Evolutionary conservation across 2,329 filamentous ascomycete genomes (phyloP).

Genomic region (Cucurbitaria berberidis): DNA sequence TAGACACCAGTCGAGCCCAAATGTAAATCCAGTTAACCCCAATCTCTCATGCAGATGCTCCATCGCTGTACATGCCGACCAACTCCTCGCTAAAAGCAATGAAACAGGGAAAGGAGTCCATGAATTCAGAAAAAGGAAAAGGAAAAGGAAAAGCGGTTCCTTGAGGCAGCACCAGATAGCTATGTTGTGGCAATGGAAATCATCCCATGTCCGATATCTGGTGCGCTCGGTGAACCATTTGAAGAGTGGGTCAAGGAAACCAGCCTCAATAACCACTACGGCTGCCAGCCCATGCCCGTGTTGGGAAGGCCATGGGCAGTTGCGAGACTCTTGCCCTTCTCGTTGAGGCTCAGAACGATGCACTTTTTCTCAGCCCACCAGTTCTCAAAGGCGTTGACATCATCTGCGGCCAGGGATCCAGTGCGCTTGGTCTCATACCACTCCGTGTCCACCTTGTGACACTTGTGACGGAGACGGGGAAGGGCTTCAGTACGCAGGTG

Average conservation of each 20-base stretch:
- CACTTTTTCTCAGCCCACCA: conserved; percentile 50
- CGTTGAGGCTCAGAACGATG: conserved; percentile 41
- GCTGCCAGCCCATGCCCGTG: conserved; percentile 45
- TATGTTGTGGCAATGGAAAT: not conserved
- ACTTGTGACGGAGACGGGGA: conserved; percentile 51
- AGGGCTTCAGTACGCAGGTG: conserved; percentile 50
- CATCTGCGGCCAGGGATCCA: conserved; percentile 19
- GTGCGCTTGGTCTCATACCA: conserved; percentile 41
- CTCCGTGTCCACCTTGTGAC: conserved; percentile 43
- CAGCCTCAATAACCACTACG: conserved; percentile 42
- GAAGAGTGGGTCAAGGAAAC: conserved; percentile 9
- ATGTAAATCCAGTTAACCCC: conserved; percentile 15
- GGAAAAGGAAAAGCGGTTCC: conserved; percentile 4
- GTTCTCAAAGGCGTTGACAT: conserved; percentile 44
- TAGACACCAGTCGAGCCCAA: conserved; percentile 14
- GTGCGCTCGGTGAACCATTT: conserved; percentile 12
- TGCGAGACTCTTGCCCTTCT: conserved; percentile 36
- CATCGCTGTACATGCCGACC: conserved; percentile 21
- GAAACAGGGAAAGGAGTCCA: conserved; percentile 4
- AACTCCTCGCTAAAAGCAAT: conserved; percentile 34
- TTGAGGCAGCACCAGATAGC: not conserved
- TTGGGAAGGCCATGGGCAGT: conserved; percentile 28
- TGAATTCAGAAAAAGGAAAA: too few relatives aligned
- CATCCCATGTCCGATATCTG: conserved; percentile 1
- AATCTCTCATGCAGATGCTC: conserved; percentile 19